These are phyloP conservation scores for Ceratobasidium theobromae DNA, from an alignment of 1,284 basidiomycete species.

Conservation along the genomic window DNA sequence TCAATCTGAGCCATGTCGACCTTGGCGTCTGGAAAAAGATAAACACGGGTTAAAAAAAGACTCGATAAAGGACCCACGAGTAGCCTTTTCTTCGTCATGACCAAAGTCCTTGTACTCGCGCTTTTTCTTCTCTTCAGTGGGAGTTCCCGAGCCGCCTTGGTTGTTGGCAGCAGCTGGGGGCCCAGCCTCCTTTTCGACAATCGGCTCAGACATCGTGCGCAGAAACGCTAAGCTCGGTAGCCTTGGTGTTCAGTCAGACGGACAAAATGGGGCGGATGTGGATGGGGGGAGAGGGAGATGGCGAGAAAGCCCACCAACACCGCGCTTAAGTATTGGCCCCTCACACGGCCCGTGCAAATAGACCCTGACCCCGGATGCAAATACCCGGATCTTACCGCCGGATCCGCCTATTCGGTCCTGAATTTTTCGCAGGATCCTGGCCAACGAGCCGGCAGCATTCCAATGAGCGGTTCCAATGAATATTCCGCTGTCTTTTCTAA, in stretches of 20 bases:
- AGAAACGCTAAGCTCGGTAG: constrained; percentile 18
- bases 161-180: constrained; percentile 42
- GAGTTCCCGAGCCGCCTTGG: constrained; percentile 22
- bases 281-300: constrained; percentile 31
- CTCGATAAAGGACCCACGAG: constrained; percentile 55
- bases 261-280: constrained; percentile 21
- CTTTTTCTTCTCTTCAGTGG: constrained; percentile 62
- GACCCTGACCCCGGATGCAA: constrained; percentile 15
- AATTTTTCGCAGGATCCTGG: background rate
- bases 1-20: constrained; percentile 74
- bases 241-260: constrained; percentile 9
- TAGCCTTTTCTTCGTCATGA: constrained; percentile 70
- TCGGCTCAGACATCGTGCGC: constrained; percentile 46
- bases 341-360: background rate
- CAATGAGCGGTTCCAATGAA: background rate
- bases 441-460: background rate
- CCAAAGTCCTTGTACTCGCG: constrained; percentile 91
- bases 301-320: background rate
- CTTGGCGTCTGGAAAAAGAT: constrained; percentile 61
- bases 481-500: background rate
- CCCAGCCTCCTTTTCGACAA: constrained; percentile 65
- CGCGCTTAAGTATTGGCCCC: background rate
- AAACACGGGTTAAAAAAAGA: background rate
- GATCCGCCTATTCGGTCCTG: background rate
- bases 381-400: background rate